phyloP scores from a whole-genome alignment of 148 eudicot genomes.

The Fagopyrum esculentum region DNA sequence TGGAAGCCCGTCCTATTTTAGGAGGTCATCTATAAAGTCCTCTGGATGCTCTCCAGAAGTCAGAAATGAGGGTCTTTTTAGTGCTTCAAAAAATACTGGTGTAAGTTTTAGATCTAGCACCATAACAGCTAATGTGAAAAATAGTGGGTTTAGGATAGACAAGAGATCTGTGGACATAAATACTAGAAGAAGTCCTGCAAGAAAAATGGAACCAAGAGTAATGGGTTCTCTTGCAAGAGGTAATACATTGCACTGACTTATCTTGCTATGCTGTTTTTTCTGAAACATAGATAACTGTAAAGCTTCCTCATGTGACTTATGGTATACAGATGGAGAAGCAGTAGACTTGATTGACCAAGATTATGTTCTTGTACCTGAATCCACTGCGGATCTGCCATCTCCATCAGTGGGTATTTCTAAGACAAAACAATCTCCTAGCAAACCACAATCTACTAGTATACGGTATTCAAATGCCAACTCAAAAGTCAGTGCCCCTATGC shows the following conservation, averaged over 20 bases:
- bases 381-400: slow-evolving; percentile 46
- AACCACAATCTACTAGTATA: slow-evolving; percentile 30
- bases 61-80: slow-evolving; percentile 28
- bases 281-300: background rate
- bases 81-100: slow-evolving; percentile 26
- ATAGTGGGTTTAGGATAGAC: slow-evolving; percentile 34
- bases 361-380: slow-evolving; percentile 83
- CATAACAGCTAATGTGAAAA: slow-evolving; percentile 28
- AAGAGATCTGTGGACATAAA: slow-evolving; percentile 31
- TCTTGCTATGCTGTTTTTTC: background rate
- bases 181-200: slow-evolving; percentile 34
- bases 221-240: slow-evolving; percentile 45
- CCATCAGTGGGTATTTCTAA: slow-evolving; percentile 49
- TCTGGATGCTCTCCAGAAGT: slow-evolving; percentile 58
- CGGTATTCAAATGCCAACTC: slow-evolving; percentile 31
- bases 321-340: slow-evolving; percentile 57
- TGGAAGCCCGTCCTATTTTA: slow-evolving; percentile 57
- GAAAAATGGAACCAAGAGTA: slow-evolving; percentile 34
- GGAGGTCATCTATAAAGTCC: slow-evolving; percentile 42
- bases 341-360: slow-evolving; percentile 79
- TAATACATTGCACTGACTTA: slow-evolving; percentile 13
- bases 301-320: background rate
- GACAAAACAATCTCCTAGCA: slow-evolving; percentile 37
- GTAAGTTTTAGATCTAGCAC: slow-evolving; percentile 28
- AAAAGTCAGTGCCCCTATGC: slow-evolving; percentile 39